These are phyloP conservation scores for Lactuca saligna DNA, from an alignment of 129 eudicot species.

Conservation along the genomic window DNA sequence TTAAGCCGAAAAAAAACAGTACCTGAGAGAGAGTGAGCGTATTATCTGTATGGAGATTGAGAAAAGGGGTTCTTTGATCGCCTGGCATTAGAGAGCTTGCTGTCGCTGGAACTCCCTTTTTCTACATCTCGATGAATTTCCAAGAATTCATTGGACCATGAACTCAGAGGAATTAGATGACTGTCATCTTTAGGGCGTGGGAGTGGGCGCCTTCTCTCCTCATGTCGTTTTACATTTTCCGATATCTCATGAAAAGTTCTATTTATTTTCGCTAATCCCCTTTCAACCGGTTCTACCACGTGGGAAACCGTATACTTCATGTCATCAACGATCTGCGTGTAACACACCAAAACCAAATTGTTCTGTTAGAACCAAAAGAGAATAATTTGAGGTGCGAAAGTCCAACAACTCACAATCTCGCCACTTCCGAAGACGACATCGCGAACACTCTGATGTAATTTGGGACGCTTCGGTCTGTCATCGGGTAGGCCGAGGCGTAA, in stretches of 20 bases:
- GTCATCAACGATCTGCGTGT: slow-evolving; percentile 78
- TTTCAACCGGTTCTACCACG: slow-evolving; percentile 94
- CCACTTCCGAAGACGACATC: slow-evolving; percentile 95
- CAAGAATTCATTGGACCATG: slow-evolving; percentile 63
- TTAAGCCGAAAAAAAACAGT: neutral
- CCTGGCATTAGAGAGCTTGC: slow-evolving; percentile 51
- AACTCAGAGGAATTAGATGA: slow-evolving; percentile 61
- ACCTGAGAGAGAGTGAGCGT: slow-evolving; percentile 1
- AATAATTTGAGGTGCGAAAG: neutral
- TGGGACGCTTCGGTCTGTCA: slow-evolving; percentile 60
- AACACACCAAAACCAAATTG: neutral
- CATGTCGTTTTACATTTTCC: slow-evolving; percentile 69
- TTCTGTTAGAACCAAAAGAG: neutral
- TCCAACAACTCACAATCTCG: slow-evolving; percentile 63
- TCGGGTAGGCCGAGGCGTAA: slow-evolving; percentile 47
- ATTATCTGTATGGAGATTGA: slow-evolving; percentile 38
- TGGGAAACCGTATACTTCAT: slow-evolving; percentile 97
- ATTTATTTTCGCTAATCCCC: slow-evolving; percentile 79
- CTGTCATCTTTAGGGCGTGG: slow-evolving; percentile 65
- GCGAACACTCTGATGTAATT: slow-evolving; percentile 78
- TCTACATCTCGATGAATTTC: slow-evolving; percentile 47
- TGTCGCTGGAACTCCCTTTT: slow-evolving; percentile 82
- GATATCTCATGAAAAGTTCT: slow-evolving; percentile 89
- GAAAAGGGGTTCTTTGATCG: slow-evolving; percentile 49
- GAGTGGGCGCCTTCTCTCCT: slow-evolving; percentile 46